Conservation (phyloP, 1,139 yeast species). For the Taphrina wiesneri region DNA sequence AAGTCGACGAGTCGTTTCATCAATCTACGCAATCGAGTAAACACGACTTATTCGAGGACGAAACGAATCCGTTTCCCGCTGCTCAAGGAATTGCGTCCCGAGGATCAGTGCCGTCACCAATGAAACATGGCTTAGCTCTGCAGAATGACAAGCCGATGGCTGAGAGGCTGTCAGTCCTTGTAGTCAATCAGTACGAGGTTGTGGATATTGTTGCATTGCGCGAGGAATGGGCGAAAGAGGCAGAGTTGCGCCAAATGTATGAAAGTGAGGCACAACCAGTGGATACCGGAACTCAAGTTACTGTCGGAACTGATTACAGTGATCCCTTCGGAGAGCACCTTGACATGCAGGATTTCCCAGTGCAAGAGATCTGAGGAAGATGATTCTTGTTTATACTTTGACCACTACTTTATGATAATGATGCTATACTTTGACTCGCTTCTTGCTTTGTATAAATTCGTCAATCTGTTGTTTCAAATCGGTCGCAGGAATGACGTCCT, state of each 20-base stretch:
- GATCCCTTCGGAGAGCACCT: conserved; percentile 5
- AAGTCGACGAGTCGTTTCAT: not conserved
- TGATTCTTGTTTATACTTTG: not conserved
- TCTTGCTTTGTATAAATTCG: conserved; percentile 32
- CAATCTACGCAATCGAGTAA: not conserved
- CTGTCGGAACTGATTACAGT: conserved; percentile 6
- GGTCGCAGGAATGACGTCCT: conserved; percentile 67
- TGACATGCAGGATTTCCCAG: conserved; percentile 4
- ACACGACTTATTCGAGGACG: not conserved
- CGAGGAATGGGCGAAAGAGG: not conserved
- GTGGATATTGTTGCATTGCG: not conserved
- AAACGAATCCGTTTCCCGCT: not conserved
- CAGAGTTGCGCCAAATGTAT: not conserved
- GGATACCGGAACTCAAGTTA: not conserved
- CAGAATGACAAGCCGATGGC: not conserved
- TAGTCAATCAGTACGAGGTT: not conserved
- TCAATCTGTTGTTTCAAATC: conserved; percentile 32
- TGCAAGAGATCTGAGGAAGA: not conserved
- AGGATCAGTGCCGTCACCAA: not conserved
- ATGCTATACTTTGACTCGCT: not conserved
- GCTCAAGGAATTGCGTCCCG: not conserved
- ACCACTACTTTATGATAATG: not conserved
- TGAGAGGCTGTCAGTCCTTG: not conserved
- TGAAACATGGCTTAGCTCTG: not conserved
- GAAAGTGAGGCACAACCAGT: not conserved